Conservation (phyloP, 75 land plant species). For the Gnetum montanum region DNA sequence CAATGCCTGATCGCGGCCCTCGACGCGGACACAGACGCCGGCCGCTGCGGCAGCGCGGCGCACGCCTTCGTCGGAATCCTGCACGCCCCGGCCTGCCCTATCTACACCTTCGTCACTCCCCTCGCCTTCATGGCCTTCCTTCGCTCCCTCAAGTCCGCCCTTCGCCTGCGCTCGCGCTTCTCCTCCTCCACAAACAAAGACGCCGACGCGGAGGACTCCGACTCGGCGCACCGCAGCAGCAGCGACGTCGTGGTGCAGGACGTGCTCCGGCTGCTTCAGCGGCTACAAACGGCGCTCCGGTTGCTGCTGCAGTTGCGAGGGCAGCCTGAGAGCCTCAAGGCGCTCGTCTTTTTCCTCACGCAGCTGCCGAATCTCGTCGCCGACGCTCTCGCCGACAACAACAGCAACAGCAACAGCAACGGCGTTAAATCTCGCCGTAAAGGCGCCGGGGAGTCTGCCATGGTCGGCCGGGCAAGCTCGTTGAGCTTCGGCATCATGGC, state of each 20-base stretch:
- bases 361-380: constrained; percentile 34
- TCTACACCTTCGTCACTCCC: constrained; percentile 55
- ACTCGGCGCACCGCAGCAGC: background rate
- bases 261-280: constrained; percentile 19
- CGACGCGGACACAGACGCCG: constrained; percentile 33
- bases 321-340: constrained; percentile 52
- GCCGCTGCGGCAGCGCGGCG: constrained; percentile 24
- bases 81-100: constrained; percentile 42
- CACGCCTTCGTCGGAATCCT: constrained; percentile 41
- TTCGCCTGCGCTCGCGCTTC: background rate
- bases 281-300: constrained; percentile 21
- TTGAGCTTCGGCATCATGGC: constrained; percentile 34
- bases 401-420: background rate
- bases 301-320: constrained; percentile 44
- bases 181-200: background rate
- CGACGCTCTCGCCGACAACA: constrained; percentile 11
- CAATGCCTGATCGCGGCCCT: constrained; percentile 15
- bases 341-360: constrained; percentile 43
- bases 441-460: background rate
- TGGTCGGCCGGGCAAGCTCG: constrained; percentile 6
- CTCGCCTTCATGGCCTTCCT: constrained; percentile 44
- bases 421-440: background rate
- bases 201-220: background rate
- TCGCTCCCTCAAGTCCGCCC: constrained; percentile 26
- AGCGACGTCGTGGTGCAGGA: constrained; percentile 6